Base-by-base conservation (phyloP, 108 stramenopile genomes). In the Nannochloropsis salina region DNA sequence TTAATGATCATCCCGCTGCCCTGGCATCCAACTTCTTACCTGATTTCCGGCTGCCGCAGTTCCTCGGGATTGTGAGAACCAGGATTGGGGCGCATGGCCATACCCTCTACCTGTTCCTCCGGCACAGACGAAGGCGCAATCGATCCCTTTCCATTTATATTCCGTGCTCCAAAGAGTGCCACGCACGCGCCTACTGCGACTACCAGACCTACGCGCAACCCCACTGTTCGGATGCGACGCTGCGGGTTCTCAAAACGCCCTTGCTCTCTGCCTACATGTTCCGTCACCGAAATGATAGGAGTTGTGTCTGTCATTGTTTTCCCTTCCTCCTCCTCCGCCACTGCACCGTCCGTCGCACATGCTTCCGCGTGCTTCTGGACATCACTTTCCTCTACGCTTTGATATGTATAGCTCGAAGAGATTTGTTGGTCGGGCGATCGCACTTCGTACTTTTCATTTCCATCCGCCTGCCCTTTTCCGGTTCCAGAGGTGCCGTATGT, bases 281-380 rank as follows among this genome's bases (percentile, higher is more conserved):
- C 20, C 61, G 61, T 74, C 61, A 51, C 47, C 47, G 47, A 15
- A 51, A 15, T 10, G 47, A 51, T 51, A 15, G 47, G 15, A 0
- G 47, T 10, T 51, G 47, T 1, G 47, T 51, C 12, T 51, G 12
- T 51, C 12, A 51, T 12, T 15, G 47, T 2, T n/a, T 74, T n/a
- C 8, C n/a, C 61, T n/a, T 74, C 61, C 61, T 74, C 61, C 61
- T 74, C 61, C 61, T 74, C 61, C 61, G 15, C 61, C 61, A n/a
- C 61, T 74, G 61, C 61, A n/a, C 2, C 61, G 31, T 31, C 31
- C 31, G 31, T 31, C 31, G 31, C 31, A 31, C 31, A 31, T 31
- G 31, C 31, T 31, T 31, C 31, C 1, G 31, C 31, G 31, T 31
- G 31, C 31, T 31, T 31, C 31, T 31, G 31, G 31, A 31, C 31